Conservation (phyloP, 176 grass and related monocot genomes). For the Phoenix roebelenii region DNA sequence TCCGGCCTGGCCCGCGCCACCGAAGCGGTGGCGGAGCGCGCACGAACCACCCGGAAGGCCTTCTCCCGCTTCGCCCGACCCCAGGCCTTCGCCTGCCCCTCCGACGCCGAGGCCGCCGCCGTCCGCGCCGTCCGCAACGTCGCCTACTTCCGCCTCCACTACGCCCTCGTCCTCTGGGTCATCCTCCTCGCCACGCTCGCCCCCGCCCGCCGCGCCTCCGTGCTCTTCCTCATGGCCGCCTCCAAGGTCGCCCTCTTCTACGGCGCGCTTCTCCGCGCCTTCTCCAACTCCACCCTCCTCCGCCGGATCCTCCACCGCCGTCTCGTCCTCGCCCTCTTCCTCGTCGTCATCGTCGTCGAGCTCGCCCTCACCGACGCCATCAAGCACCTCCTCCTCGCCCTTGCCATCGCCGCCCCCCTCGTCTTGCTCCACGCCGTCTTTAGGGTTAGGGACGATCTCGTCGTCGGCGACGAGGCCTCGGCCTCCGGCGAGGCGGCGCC, state of each 20-base stretch:
- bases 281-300: constrained; percentile 52
- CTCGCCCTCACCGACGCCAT: constrained; percentile 42
- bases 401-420: constrained; percentile 38
- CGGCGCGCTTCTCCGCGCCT: constrained; percentile 46
- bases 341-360: constrained; percentile 53
- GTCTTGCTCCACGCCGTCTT: constrained; percentile 58
- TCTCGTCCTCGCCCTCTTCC: constrained; percentile 38
- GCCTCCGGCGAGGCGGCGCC: constrained; percentile 1
- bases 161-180: constrained; percentile 53
- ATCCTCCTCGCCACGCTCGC: constrained; percentile 56
- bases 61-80: constrained; percentile 43
- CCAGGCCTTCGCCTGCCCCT: constrained; percentile 35
- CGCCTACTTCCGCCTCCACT: constrained; percentile 62
- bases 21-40: constrained; percentile 25
- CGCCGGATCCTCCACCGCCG: constrained; percentile 58
- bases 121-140: constrained; percentile 71
- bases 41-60: constrained; percentile 8
- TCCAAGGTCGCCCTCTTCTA: constrained; percentile 71
- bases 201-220: constrained; percentile 44
- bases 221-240: constrained; percentile 80
- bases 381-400: constrained; percentile 38
- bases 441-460: constrained; percentile 59
- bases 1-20: constrained; percentile 32
- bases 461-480: constrained; percentile 20
- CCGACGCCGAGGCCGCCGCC: constrained; percentile 61